A percentile compares a stretch with the other conserved stretches of the same genome.
phyloP scores from a whole-genome alignment of 805 yeast genomes.

The Candida nanaspora region DNA sequence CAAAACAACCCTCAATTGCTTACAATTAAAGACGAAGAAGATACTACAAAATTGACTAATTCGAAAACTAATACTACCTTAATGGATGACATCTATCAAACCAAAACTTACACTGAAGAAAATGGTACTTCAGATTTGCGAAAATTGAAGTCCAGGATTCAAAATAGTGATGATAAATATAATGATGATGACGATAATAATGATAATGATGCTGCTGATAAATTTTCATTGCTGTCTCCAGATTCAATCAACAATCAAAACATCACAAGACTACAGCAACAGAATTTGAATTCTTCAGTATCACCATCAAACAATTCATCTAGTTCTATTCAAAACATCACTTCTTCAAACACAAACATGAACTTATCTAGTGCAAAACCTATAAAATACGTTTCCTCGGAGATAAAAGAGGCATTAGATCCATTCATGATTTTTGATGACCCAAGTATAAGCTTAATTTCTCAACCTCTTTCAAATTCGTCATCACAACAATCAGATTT shows the following conservation, averaged over 20 bases:
- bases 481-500: background rate
- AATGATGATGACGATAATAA: too few relatives aligned
- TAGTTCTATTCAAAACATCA: background rate
- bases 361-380: too few relatives aligned
- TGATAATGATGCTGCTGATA: background rate
- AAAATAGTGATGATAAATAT: too few relatives aligned
- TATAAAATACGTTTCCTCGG: background rate
- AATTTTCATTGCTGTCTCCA: background rate
- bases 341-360: too few relatives aligned
- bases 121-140: background rate
- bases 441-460: too few relatives aligned
- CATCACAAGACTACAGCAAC: background rate
- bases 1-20: slow-evolving; percentile 21
- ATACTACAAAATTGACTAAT: slow-evolving; percentile 19
- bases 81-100: slow-evolving; percentile 26
- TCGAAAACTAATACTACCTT: slow-evolving; percentile 26
- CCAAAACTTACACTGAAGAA: slow-evolving; percentile 22
- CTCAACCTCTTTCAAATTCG: background rate
- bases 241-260: background rate
- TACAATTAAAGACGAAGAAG: slow-evolving; percentile 15
- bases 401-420: background rate
- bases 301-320: background rate
- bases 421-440: background rate
- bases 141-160: background rate
- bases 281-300: background rate